Percentiles rank a stretch among this genome's conserved stretches.
These are phyloP conservation scores for Clarireedia homoeocarpa DNA, from an alignment of 2,329 filamentous ascomycete genomes.

Conservation along the genomic window DNA sequence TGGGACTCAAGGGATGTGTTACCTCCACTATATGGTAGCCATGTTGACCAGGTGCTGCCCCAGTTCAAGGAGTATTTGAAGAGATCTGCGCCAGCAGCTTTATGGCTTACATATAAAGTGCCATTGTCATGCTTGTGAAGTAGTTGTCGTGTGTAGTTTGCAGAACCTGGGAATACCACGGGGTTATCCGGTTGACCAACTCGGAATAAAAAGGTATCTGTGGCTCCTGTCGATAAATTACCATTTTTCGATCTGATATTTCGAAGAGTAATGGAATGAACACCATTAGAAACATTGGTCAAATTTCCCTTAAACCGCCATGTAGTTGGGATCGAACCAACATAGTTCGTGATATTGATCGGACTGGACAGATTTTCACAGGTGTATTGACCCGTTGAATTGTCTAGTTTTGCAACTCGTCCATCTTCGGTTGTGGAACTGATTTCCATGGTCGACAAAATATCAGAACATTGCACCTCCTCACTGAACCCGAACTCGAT, in stretches of 20 bases:
- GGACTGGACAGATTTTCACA: slow-evolving; percentile 36
- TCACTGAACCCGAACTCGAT: slow-evolving; percentile 51
- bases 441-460: slow-evolving; percentile 42
- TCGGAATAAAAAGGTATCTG: slow-evolving; percentile 55
- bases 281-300: slow-evolving; percentile 49
- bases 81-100: slow-evolving; percentile 52
- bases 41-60: slow-evolving; percentile 50
- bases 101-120: slow-evolving; percentile 45
- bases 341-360: slow-evolving; percentile 31
- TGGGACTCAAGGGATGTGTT: slow-evolving; percentile 40
- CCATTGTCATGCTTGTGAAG: slow-evolving; percentile 38
- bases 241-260: slow-evolving; percentile 38
- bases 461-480: slow-evolving; percentile 51
- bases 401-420: slow-evolving; percentile 36
- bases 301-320: slow-evolving; percentile 48
- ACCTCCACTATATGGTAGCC: slow-evolving; percentile 46
- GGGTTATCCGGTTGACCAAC: slow-evolving; percentile 51
- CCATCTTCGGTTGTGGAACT: slow-evolving; percentile 44
- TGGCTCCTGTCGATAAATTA: slow-evolving; percentile 39
- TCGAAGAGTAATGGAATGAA: slow-evolving; percentile 49
- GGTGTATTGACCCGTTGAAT: slow-evolving; percentile 30
- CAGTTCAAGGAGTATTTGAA: slow-evolving; percentile 57
- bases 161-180: slow-evolving; percentile 45
- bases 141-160: slow-evolving; percentile 51
- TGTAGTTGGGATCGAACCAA: slow-evolving; percentile 44